Conservation (phyloP, 2,329 filamentous ascomycete genomes). For the Monosporascus ibericus region DNA sequence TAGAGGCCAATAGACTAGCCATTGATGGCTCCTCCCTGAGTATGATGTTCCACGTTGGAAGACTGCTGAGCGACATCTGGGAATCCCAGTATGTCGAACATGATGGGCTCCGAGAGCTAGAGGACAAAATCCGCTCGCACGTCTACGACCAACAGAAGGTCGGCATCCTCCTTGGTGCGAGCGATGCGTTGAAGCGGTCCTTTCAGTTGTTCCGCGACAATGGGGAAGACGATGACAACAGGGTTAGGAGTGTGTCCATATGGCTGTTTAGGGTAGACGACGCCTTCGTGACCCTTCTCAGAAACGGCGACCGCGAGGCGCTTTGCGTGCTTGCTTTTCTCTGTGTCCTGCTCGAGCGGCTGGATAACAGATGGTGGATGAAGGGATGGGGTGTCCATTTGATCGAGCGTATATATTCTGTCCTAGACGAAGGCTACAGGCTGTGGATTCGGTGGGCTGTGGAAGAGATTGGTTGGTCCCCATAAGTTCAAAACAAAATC, state of each 20-base stretch:
- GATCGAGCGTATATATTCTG: slow-evolving; percentile 20
- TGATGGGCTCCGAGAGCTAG: slow-evolving; percentile 17
- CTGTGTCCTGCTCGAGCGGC: slow-evolving; percentile 20
- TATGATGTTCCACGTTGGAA: slow-evolving; percentile 23
- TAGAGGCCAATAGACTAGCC: slow-evolving; percentile 18
- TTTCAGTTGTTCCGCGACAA: slow-evolving; percentile 11
- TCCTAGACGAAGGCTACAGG: slow-evolving; percentile 18
- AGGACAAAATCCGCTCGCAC: slow-evolving; percentile 8
- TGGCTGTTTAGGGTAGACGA: slow-evolving; percentile 18
- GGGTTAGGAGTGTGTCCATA: slow-evolving; percentile 12
- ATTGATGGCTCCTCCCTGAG: slow-evolving; percentile 14
- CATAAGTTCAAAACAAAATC: slow-evolving; percentile 1
- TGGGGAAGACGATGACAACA: slow-evolving; percentile 12
- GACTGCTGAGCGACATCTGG: slow-evolving; percentile 12
- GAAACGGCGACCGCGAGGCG: slow-evolving; percentile 14
- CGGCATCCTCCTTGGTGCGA: slow-evolving; percentile 7
- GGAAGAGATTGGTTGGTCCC: slow-evolving; percentile 23
- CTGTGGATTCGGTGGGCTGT: slow-evolving; percentile 25
- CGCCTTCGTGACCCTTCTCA: slow-evolving; percentile 14
- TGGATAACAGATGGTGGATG: slow-evolving; percentile 25
- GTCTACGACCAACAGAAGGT: slow-evolving; percentile 8
- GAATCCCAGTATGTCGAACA: slow-evolving; percentile 9
- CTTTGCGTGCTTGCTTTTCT: slow-evolving; percentile 21
- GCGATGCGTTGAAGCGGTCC: slow-evolving; percentile 12
- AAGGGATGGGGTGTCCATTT: slow-evolving; percentile 23